Conservation (phyloP, 202 grass and related monocot species). For the Zizania palustris region DNA sequence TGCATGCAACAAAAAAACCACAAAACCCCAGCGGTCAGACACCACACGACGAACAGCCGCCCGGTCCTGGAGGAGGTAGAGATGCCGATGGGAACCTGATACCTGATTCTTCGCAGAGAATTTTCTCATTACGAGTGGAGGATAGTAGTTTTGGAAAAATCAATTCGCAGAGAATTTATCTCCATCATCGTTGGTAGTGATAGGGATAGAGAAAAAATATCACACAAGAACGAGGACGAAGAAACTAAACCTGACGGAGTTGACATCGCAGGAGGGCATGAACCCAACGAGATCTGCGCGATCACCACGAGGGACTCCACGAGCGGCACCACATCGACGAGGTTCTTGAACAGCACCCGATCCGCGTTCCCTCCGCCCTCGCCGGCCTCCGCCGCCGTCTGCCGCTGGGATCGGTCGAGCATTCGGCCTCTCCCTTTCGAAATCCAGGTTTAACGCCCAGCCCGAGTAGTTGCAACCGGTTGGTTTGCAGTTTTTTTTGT, state of each 20-base stretch:
- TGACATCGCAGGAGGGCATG: too few species aligned
- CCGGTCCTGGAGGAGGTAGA: too few species aligned
- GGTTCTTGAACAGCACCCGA: slow-evolving; percentile 88
- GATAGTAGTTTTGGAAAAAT: too few species aligned
- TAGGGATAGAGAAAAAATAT: too few species aligned
- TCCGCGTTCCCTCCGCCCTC: slow-evolving; percentile 65
- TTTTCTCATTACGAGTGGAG: too few species aligned
- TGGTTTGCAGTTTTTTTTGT: slow-evolving; percentile 15
- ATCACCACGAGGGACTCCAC: slow-evolving; percentile 99
- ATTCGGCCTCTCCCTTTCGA: slow-evolving; percentile 24
- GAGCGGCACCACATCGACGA: slow-evolving; percentile 94
- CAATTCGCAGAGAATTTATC: too few species aligned
- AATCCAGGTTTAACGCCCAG: slow-evolving; percentile 21
- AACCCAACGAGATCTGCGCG: slow-evolving; percentile 55
- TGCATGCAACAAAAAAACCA: slow-evolving; percentile 33
- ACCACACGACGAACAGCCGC: background rate
- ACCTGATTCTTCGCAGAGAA: too few species aligned
- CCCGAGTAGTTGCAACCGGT: background rate
- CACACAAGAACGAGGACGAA: too few species aligned
- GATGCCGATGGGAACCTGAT: too few species aligned
- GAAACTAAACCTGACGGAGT: too few species aligned
- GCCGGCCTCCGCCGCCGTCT: slow-evolving; percentile 31
- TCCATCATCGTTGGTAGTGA: too few species aligned
- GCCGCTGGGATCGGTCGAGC: slow-evolving; percentile 51
- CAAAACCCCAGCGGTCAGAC: background rate